Evolutionary conservation across 805 yeast genomes (phyloP), one percentile per base, ranked within the genome.

Genomic region (Geotrichum ghanense): DNA sequence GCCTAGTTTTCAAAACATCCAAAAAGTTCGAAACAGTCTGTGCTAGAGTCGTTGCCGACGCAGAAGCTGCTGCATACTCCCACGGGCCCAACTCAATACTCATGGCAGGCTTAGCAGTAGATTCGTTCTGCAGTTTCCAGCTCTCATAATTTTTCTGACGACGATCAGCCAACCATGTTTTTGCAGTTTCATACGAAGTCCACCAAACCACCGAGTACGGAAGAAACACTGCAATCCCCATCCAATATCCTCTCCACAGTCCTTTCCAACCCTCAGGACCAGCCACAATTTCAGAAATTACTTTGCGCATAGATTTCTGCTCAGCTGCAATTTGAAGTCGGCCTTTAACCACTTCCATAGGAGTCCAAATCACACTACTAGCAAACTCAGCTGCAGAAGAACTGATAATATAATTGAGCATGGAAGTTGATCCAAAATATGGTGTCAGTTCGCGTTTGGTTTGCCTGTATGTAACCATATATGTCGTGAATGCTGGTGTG

Each of bases 261-360:
- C 97, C 97, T 47, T 62, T 66, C 42, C 83, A 20, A 2, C 97
- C 97, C 56, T 85, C 95, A 0, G 66, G 62, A 35, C 61, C 63
- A 57, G 71, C 78, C 24, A 90, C 62, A 19, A 64, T 43, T 14
- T 62, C 52, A 34, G 49, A 37, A 10, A 22, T 3, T 5, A 58
- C 52, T 17, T 3, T 40, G 23, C 31, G 22, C 34, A 21, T 41
- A 48, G 19, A 46, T 45, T 22, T 46, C 16, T 17, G 45, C 25
- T 48, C 50, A 26, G 55, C 50, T 20, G 62, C 53, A 22, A 68
- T 59, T 52, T 69, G 73, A 64, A 68, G 59, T 19, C 71, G 60
- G 31, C 72, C 73, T 53, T 69, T 68, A 44, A 69, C 51, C n/a
- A 68, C 70, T 55, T 69, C 73, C 64, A 70, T 68, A 1, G 73